Percentiles rank a stretch among this genome's conserved stretches.
Conservation (phyloP, 768 basidiomycete species). For the Rhizopogon vesiculosus region DNA sequence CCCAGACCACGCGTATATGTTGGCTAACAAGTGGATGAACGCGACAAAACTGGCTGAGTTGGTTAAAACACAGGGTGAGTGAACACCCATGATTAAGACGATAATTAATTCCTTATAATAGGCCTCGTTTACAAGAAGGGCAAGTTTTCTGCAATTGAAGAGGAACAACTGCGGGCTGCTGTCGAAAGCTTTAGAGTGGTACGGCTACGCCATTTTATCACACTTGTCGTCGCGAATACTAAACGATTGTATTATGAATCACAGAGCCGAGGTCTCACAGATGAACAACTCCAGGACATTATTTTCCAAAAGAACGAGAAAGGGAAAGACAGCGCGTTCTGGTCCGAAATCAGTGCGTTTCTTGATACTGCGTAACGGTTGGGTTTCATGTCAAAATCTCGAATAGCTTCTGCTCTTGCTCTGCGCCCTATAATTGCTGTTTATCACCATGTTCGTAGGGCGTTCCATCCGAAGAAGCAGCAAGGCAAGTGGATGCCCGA, state of each 20-base stretch:
- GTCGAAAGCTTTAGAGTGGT: slow-evolving; percentile 62
- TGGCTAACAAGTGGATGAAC: slow-evolving; percentile 79
- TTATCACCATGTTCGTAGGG: slow-evolving; percentile 74
- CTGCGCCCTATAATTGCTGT: slow-evolving; percentile 79
- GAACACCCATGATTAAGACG: neutral
- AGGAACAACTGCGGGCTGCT: slow-evolving; percentile 57
- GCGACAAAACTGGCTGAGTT: slow-evolving; percentile 64
- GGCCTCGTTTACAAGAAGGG: slow-evolving; percentile 87
- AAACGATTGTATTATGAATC: slow-evolving; percentile 4
- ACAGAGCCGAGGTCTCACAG: slow-evolving; percentile 47
- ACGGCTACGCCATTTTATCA: slow-evolving; percentile 19
- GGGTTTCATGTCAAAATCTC: slow-evolving; percentile 1
- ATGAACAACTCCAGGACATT: slow-evolving; percentile 53
- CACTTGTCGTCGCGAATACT: neutral
- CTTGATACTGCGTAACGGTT: neutral
- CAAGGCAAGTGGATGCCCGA: slow-evolving; percentile 67
- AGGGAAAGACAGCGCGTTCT: slow-evolving; percentile 62
- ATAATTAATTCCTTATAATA: slow-evolving; percentile 21
- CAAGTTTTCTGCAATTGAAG: slow-evolving; percentile 79
- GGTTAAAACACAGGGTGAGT: slow-evolving; percentile 60
- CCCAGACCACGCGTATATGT: slow-evolving; percentile 58
- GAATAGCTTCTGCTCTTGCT: slow-evolving; percentile 61
- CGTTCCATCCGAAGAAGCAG: slow-evolving; percentile 61
- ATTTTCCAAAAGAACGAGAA: slow-evolving; percentile 68
- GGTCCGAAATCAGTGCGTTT: slow-evolving; percentile 72